Evolutionary conservation across 2,329 filamentous ascomycete species (phyloP).

Genomic region (Aspergillus quadrilineatus): DNA sequence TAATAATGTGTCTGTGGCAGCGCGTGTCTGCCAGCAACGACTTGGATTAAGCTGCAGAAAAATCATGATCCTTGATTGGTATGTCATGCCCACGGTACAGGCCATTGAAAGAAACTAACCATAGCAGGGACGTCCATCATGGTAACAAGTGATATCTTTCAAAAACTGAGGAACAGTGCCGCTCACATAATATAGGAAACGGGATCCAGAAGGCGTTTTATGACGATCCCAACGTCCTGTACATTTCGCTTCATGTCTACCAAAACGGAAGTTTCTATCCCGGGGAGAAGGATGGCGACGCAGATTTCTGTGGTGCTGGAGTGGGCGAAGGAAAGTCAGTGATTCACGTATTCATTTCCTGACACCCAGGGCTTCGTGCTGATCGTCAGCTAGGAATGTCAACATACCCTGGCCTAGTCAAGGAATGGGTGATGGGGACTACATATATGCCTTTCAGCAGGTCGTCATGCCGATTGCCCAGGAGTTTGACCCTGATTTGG

Average conservation of each 20-base stretch:
- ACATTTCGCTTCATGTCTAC: constrained; percentile 92
- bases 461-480: constrained; percentile 94
- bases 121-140: constrained; percentile 64
- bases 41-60: constrained; percentile 81
- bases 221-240: constrained; percentile 87
- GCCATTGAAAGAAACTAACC: constrained; percentile 20
- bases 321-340: constrained; percentile 56
- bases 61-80: constrained; percentile 91
- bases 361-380: constrained; percentile 9
- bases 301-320: constrained; percentile 59
- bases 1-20: constrained; percentile 93
- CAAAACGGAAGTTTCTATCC: constrained; percentile 84
- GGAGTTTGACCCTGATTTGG: constrained; percentile 90
- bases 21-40: constrained; percentile 79
- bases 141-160: constrained; percentile 37
- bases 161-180: not conserved
- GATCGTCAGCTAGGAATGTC: constrained; percentile 52
- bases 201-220: constrained; percentile 97
- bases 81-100: constrained; percentile 46
- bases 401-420: constrained; percentile 68
- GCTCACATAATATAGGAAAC: constrained; percentile 61
- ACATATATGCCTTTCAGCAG: constrained; percentile 92
- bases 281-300: constrained; percentile 57
- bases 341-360: not conserved
- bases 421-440: constrained; percentile 93